A percentile compares a stretch with the other conserved stretches of the same genome.
Conservation (phyloP, 768 basidiomycete species). For the Trichaptum fuscoviolaceum region DNA sequence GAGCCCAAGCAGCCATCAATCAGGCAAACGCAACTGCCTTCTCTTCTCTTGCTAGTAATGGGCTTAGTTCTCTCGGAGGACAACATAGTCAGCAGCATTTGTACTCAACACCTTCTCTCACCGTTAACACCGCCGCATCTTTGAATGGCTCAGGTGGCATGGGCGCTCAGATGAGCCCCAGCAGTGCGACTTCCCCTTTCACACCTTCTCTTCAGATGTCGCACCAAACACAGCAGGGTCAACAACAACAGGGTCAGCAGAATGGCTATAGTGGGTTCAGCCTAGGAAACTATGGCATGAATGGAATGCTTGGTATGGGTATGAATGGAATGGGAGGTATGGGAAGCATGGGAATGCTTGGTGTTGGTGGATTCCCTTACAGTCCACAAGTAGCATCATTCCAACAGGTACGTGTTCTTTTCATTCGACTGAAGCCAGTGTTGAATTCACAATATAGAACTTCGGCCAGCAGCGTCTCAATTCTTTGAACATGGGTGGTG, state of each 20-base stretch:
- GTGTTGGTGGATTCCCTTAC: slow-evolving; percentile 59
- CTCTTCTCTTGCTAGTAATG: slow-evolving; percentile 29
- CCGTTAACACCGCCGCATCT: slow-evolving; percentile 53
- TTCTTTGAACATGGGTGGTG: slow-evolving; percentile 57
- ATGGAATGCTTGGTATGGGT: slow-evolving; percentile 41
- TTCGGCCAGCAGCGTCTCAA: slow-evolving; percentile 58
- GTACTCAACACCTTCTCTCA: slow-evolving; percentile 68
- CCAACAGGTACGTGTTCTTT: slow-evolving; percentile 44
- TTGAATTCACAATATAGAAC: slow-evolving; percentile 24
- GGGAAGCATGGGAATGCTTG: slow-evolving; percentile 65
- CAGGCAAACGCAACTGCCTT: slow-evolving; percentile 51
- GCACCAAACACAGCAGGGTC: slow-evolving; percentile 35
- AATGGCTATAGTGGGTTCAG: slow-evolving; percentile 62
- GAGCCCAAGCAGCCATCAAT: slow-evolving; percentile 61
- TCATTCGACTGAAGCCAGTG: background rate
- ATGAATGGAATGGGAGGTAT: slow-evolving; percentile 77
- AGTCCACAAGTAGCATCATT: slow-evolving; percentile 65
- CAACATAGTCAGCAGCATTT: slow-evolving; percentile 28
- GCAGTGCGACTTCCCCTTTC: slow-evolving; percentile 43
- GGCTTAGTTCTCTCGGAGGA: slow-evolving; percentile 36
- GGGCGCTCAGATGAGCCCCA: slow-evolving; percentile 64
- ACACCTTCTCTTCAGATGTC: slow-evolving; percentile 28
- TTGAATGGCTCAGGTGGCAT: slow-evolving; percentile 42
- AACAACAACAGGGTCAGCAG: slow-evolving; percentile 24
- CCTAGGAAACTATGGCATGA: slow-evolving; percentile 15